Evolutionary conservation across 2,329 filamentous ascomycete genomes (phyloP), one percentile per base, ranked within the genome.

Genomic region (Xylariaceae sp.): DNA sequence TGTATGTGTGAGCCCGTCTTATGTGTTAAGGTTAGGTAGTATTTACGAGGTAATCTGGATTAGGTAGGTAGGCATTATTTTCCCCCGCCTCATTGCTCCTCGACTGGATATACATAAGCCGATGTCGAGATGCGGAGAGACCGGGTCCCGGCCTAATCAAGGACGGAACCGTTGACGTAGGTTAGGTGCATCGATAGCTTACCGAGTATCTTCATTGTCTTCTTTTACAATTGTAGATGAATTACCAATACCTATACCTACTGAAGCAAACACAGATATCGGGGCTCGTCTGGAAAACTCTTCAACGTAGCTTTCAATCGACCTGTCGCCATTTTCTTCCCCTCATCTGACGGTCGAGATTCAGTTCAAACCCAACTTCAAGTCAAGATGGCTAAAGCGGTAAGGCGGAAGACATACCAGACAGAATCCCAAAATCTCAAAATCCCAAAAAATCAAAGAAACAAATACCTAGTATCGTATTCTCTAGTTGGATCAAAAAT

Each of bases 341-440:
- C 31, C 27, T 47, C 29, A 29, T 53, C 50, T 31, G 37, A 35
- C 29, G 8, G 11, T 12, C 35, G 19, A 3, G n/a, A 44, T 31
- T 34, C 6, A 27, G 19, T 37, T 37, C 35, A 11, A 6, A 34
- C 5, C 35, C 8, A 11, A 11, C 8, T 37, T 29, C 31, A 4
- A 45, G 19, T 31, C 26, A 29, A 44, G n/a, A 66, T 65, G 64
- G 63, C 63, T 11, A 65, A 64, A 58, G 64, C 64, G 29, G 64
- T 66, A 57, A 60, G 51, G 51, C 4, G 43, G 27, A 19, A 26
- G 12, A 29, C 11, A 27, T 39, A 6, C n/a, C 32, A 2, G 3
- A n/a, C 4, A 5, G 1, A 30, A 29, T 11, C 3, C 8, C 8
- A 3, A 37, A 11, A 6, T 11, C 35, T 19, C 19, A 19, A 19